Evolutionary conservation across 495 filamentous ascomycete genomes (phyloP).

Genomic region (Xylaria flabelliformis): DNA sequence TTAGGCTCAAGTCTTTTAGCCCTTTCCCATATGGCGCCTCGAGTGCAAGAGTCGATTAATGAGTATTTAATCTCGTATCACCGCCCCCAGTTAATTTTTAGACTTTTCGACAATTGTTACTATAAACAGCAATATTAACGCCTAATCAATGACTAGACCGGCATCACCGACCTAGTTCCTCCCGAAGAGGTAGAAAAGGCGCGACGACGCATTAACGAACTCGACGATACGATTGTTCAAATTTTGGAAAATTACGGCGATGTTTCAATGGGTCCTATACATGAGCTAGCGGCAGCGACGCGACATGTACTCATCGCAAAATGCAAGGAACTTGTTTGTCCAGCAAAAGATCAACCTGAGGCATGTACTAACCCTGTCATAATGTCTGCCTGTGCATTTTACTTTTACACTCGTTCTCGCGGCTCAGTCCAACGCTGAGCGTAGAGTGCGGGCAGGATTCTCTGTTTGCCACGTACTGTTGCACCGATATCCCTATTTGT

Average conservation of each 20-base stretch:
- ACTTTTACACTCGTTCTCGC: background rate
- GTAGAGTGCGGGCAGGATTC: background rate
- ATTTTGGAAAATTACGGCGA: constrained; percentile 66
- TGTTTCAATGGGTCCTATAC: constrained; percentile 63
- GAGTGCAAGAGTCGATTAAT: background rate
- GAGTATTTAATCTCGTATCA: background rate
- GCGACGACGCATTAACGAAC: constrained; percentile 53
- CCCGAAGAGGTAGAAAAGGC: constrained; percentile 55
- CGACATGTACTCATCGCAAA: constrained; percentile 51
- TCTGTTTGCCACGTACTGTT: background rate
- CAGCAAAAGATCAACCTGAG: constrained; percentile 51
- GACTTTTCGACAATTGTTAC: background rate
- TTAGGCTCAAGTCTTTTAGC: background rate
- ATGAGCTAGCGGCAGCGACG: constrained; percentile 59
- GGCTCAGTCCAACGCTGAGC: background rate
- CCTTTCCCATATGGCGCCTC: background rate
- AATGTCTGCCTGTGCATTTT: background rate
- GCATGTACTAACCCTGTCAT: constrained; percentile 24
- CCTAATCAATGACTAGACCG: background rate
- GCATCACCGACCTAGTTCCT: constrained; percentile 12
- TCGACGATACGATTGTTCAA: constrained; percentile 50
- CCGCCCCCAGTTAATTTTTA: background rate
- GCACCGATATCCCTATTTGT: background rate
- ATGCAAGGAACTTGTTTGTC: constrained; percentile 51
- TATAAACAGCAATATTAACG: constrained; percentile 4